These are phyloP conservation scores for Amaranthus hypochondriacus DNA, from an alignment of 148 eudicot species.

Conservation along the genomic window DNA sequence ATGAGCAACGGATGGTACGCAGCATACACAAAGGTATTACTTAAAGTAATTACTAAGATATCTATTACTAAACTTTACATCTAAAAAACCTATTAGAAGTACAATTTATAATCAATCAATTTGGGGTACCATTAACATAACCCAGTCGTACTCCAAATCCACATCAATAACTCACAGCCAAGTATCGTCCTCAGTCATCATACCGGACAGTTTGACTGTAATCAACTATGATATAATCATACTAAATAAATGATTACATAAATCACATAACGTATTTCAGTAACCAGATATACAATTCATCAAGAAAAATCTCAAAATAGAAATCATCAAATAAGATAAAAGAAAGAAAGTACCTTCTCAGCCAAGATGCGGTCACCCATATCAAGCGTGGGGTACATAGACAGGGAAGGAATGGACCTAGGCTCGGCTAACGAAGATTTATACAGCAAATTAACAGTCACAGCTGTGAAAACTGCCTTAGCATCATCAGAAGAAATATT, in stretches of 20 bases:
- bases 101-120: too few species aligned
- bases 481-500: conserved; percentile 65
- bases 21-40: too few species aligned
- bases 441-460: conserved; percentile 61
- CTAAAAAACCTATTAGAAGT: too few species aligned
- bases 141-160: too few species aligned
- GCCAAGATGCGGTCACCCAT: conserved; percentile 81
- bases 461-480: conserved; percentile 70
- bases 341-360: conserved; percentile 59
- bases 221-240: background rate
- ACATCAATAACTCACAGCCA: too few species aligned
- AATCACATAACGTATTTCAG: too few species aligned
- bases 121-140: too few species aligned
- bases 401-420: conserved; percentile 71
- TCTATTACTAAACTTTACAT: too few species aligned
- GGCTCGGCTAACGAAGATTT: conserved; percentile 76
- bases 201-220: too few species aligned
- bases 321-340: background rate
- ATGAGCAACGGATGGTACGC: too few species aligned
- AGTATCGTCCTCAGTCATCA: too few species aligned
- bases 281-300: background rate
- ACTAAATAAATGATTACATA: background rate
- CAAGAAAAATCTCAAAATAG: background rate
- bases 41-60: too few species aligned
- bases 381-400: conserved; percentile 82